phyloP scores from a whole-genome alignment of 2,329 filamentous ascomycete species.

The Ceratocystis diversiconidia region DNA sequence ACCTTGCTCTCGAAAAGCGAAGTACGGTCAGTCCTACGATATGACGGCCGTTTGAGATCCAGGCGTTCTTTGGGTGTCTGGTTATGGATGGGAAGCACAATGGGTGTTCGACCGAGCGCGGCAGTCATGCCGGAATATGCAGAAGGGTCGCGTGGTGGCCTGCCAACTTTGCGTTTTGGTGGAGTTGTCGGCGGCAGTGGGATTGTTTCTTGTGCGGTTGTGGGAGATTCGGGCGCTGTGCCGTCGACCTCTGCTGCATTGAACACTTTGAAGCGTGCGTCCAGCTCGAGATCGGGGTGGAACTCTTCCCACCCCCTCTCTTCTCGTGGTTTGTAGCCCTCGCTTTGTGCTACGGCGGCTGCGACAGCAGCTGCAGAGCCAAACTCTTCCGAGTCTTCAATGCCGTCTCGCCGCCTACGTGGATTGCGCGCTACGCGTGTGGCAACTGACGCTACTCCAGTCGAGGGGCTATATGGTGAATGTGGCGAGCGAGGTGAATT shows the following conservation, averaged over 20 bases:
- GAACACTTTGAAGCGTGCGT: slow-evolving; percentile 63
- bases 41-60: slow-evolving; percentile 62
- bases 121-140: slow-evolving; percentile 35
- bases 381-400: slow-evolving; percentile 53
- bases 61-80: slow-evolving; percentile 69
- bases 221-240: slow-evolving; percentile 33
- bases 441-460: slow-evolving; percentile 29
- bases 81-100: slow-evolving; percentile 61
- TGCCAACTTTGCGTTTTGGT: slow-evolving; percentile 30
- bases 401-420: slow-evolving; percentile 37
- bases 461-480: slow-evolving; percentile 24
- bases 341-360: slow-evolving; percentile 74
- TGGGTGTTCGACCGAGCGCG: slow-evolving; percentile 36
- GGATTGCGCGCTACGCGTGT: slow-evolving; percentile 42
- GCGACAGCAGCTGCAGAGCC: slow-evolving; percentile 81
- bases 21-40: slow-evolving; percentile 65
- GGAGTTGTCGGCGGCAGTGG: slow-evolving; percentile 26
- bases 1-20: slow-evolving; percentile 70
- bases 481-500: too few relatives aligned
- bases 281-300: slow-evolving; percentile 86
- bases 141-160: slow-evolving; percentile 37
- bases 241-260: slow-evolving; percentile 77
- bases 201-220: background rate
- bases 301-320: slow-evolving; percentile 97
- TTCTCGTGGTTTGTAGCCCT: slow-evolving; percentile 94